phyloP scores from a whole-genome alignment of 371 early-diverging fungal species.

The Homolaphlyctis polyrhiza region DNA sequence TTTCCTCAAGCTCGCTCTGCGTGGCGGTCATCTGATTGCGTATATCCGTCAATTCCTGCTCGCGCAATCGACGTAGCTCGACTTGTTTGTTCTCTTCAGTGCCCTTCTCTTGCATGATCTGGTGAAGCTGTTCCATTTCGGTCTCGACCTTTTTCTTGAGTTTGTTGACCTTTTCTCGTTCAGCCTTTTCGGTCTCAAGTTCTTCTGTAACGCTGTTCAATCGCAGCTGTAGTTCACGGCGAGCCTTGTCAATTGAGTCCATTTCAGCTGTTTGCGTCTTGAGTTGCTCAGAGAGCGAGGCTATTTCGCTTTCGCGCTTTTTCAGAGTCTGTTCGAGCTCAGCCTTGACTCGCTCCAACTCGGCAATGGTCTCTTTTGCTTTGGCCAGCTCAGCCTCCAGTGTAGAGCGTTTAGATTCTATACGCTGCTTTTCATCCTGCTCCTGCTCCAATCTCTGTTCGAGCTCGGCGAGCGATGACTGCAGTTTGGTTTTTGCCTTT shows the following conservation, averaged over 20 bases:
- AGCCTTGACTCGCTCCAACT: conserved; percentile 23
- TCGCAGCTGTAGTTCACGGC: conserved; percentile 55
- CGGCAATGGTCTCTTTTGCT: conserved; percentile 29
- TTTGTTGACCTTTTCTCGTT: conserved; percentile 53
- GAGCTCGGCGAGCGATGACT: conserved; percentile 49
- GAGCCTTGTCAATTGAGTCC: conserved; percentile 51
- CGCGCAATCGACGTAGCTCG: conserved; percentile 69
- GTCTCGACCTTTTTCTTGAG: conserved; percentile 53
- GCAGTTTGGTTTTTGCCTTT: conserved; percentile 38
- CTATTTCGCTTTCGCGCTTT: conserved; percentile 36
- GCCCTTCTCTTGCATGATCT: conserved; percentile 67
- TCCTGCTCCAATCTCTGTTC: conserved; percentile 55
- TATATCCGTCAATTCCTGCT: conserved; percentile 64
- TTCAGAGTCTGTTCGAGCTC: conserved; percentile 41
- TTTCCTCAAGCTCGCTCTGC: conserved; percentile 61
- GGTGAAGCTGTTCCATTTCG: conserved; percentile 57
- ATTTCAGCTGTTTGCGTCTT: conserved; percentile 39
- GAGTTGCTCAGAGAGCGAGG: conserved; percentile 36
- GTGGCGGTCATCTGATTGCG: conserved; percentile 51
- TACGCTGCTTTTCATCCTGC: conserved; percentile 47
- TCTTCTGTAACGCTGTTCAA: conserved; percentile 60
- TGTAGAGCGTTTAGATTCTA: conserved; percentile 41
- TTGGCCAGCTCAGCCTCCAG: conserved; percentile 51
- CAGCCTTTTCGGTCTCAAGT: conserved; percentile 53
- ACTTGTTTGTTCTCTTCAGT: conserved; percentile 65